Base-by-base conservation (phyloP, 306 rosid species). In the Cyclanthera cordifolia region DNA sequence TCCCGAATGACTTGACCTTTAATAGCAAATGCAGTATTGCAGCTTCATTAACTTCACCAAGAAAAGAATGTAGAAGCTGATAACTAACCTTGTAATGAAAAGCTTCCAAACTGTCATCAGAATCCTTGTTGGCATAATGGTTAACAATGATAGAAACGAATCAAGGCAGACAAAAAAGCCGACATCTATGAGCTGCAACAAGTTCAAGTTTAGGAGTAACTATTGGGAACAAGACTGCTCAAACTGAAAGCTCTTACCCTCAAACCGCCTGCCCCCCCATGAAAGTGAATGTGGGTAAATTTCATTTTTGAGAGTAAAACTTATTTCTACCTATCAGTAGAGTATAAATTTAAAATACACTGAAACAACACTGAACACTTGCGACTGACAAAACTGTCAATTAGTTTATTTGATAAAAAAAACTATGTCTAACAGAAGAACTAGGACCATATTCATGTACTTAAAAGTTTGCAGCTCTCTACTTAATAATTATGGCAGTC, bases 101-200 rank as follows among this genome's bases (percentile, higher is more conserved):
- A 90, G 78, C 88, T 88, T 87, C 96, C 99, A 86, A 63, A 86
- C 28, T 69, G 94, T 76, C 80, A 85, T 84, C 79, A 79, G 16
- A 51, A 87, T 75, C 82, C 99, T 87, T 46, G 94, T 85, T 24
- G 99, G 99, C 99, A 90, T 90, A 83, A 93, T 72, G 70, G 99
- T 93, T 83, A 93, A 77, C 72, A 93, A 55, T n/a, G 99, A 90
- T 72, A 93, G 85, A 87, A 93, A 93, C 30, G 99, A 93, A 81
- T 93, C 96, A 52, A 93, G 70, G 86, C 99, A 93, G 83, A 93
- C 95, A 52, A 93, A 93, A 88, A 90, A 87, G 67, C 99, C 99
- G 72, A 93, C 95, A 67, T 86, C 82, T 79, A 93, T 93, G 74
- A 93, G 99, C 99, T 93, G 99, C 94, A 81, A 81, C 60, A 76